Evolutionary conservation across 352 stramenopile species (phyloP).

Genomic region (Phytopythium vexans): DNA sequence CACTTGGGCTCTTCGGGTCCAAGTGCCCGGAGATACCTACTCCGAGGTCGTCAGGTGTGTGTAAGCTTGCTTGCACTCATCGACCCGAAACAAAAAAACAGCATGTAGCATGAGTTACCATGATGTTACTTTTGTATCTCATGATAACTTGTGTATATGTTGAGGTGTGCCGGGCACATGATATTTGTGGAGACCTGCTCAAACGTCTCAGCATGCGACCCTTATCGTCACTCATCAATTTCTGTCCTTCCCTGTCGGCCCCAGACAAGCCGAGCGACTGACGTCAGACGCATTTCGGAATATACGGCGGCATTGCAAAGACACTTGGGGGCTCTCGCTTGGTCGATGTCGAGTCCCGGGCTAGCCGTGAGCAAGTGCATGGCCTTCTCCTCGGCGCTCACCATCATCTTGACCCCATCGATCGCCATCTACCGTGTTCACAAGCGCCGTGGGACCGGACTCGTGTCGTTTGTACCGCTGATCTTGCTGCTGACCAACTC

Average conservation of each 20-base stretch:
- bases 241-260: too few species aligned
- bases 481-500: conserved; percentile 13
- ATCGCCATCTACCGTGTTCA: conserved; percentile 9
- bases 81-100: too few species aligned
- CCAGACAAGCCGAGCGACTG: too few species aligned
- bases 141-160: not conserved
- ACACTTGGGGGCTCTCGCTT: too few species aligned
- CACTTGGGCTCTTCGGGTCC: not conserved
- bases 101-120: too few species aligned
- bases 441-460: conserved; percentile 10
- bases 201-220: too few species aligned
- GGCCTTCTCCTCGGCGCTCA: conserved; percentile 19
- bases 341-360: conserved; percentile 2
- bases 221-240: too few species aligned
- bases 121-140: not conserved
- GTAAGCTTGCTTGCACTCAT: not conserved
- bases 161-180: not conserved
- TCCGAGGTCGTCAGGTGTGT: not conserved
- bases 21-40: not conserved
- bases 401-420: conserved; percentile 12
- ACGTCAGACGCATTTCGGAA: too few species aligned
- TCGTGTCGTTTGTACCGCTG: conserved; percentile 15
- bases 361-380: conserved; percentile 23
- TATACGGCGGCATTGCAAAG: too few species aligned
- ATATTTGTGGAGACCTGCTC: too few species aligned